Percentiles rank a stretch among this genome's conserved stretches.
These are phyloP conservation scores for Saprolegnia parasitica DNA, from an alignment of 352 stramenopile genomes.

Conservation along the genomic window DNA sequence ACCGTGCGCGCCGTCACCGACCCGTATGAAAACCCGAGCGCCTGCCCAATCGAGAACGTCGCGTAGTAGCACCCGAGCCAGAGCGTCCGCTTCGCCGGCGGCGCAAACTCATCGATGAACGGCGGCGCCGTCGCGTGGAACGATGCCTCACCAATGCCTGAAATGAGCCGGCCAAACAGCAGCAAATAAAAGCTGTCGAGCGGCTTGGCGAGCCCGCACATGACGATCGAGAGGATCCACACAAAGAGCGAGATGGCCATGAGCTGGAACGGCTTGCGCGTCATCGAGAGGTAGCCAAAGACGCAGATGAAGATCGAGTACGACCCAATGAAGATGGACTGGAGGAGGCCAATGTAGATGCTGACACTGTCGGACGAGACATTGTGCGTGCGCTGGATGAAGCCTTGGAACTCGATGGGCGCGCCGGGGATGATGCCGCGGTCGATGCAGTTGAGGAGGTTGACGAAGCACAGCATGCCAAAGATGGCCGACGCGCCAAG, in stretches of 20 bases:
- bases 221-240: conserved; percentile 48
- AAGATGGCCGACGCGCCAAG: conserved; percentile 1
- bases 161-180: conserved; percentile 48
- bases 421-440: conserved; percentile 24
- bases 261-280: conserved; percentile 49
- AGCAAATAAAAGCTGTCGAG: conserved; percentile 47
- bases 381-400: conserved; percentile 16
- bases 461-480: conserved; percentile 8
- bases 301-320: conserved; percentile 32
- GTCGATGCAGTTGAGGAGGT: conserved; percentile 20
- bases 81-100: conserved; percentile 33
- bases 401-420: conserved; percentile 25
- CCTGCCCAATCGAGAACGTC: conserved; percentile 47
- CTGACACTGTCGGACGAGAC: not conserved
- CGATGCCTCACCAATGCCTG: conserved; percentile 50
- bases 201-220: conserved; percentile 39
- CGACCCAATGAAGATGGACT: conserved; percentile 8
- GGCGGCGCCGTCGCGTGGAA: conserved; percentile 56
- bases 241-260: conserved; percentile 44
- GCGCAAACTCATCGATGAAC: conserved; percentile 60
- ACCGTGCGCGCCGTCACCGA: conserved; percentile 24
- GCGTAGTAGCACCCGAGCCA: conserved; percentile 64
- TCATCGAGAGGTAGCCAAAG: conserved; percentile 53
- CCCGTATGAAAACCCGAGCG: conserved; percentile 37
- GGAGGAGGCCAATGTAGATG: conserved; percentile 23